Evolutionary conservation across 2,329 filamentous ascomycete species (phyloP).

Genomic region (Geosmithia flava): DNA sequence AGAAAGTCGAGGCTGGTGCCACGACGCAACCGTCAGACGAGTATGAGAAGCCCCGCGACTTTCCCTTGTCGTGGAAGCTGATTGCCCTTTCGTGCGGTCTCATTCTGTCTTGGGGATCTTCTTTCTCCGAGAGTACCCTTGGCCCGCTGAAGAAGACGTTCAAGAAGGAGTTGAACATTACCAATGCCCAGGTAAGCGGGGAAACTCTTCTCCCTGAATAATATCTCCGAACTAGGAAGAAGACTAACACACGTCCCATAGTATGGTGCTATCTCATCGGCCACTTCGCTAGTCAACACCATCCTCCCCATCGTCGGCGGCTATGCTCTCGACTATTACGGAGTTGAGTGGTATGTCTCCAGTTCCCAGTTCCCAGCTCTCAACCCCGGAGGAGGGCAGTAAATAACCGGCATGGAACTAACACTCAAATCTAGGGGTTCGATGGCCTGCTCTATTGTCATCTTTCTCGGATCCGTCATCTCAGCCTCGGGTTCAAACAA

Average conservation of each 20-base stretch:
- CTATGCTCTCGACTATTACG: constrained; percentile 12
- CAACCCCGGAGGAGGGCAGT: too few relatives aligned
- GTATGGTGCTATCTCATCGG: constrained; percentile 12
- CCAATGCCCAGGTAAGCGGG: constrained; percentile 6
- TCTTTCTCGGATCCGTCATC: constrained; percentile 11
- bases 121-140: constrained; percentile 11
- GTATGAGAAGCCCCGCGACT: constrained; percentile 6
- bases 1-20: neutral
- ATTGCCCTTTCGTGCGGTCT: constrained; percentile 10
- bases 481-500: constrained; percentile 10
- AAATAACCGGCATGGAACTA: neutral
- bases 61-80: constrained; percentile 10
- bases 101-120: constrained; percentile 11
- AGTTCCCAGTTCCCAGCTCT: neutral
- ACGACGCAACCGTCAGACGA: neutral
- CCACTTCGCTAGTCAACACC: constrained; percentile 12
- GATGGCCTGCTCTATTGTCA: constrained; percentile 8
- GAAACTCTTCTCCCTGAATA: neutral
- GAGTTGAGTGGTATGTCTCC: constrained; percentile 10
- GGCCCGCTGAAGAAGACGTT: constrained; percentile 12
- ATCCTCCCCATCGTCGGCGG: constrained; percentile 12
- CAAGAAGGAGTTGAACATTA: constrained; percentile 9
- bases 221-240: too few relatives aligned
- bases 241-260: constrained; percentile 1
- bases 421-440: constrained; percentile 8